Evolutionary conservation across 768 basidiomycete species (phyloP), one percentile per base, ranked within the genome.

Genomic region (Phylloporus sp.): DNA sequence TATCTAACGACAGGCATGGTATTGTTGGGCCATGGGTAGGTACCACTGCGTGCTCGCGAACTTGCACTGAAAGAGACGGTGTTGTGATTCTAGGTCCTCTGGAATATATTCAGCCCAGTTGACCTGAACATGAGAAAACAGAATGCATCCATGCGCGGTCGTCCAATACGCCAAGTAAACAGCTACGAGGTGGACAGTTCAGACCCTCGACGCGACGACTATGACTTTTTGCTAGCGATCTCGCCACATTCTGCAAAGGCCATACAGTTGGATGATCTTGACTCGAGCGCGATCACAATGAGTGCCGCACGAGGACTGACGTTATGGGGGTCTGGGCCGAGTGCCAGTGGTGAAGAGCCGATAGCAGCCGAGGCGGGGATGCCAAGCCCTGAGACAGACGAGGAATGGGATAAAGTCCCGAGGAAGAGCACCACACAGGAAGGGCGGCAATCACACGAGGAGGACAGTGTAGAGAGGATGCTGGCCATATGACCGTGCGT

Each of bases 11-110:
- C 18, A 73, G 78, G 39, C 86, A 86, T 60, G 70, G 65, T 15
- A 58, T 60, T 38, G 62, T 86, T 32, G 77, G 74, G 12, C 76
- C 76, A 52, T 80, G 78, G 81, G 86, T 85, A 61, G 55, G 77
- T 45, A 41, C 57, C 28, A 41, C 57, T 26, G 23, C 23, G 41
- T 16, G 36, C 9, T 55, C 46, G 44, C 8, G 28, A 26, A 40
- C n/a, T 18, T 36, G 28, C 39, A 39, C n/a, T 32, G 31, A 63
- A 24, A 48, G 27, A 41, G 27, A 41, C 11, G 16, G 42, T 28
- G 38, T 53, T 46, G 18, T 29, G 45, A 36, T 49, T 42, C 20
- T 47, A 82, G 80, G 72, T 82, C 5, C 65, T 76, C 27, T 76
- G 70, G 64, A 73, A 72, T 49, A 73, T 78, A 56, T 68, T 67